Evolutionary conservation across 257 asterid genomes (phyloP).

Genomic region (Penstemon davidsonii): DNA sequence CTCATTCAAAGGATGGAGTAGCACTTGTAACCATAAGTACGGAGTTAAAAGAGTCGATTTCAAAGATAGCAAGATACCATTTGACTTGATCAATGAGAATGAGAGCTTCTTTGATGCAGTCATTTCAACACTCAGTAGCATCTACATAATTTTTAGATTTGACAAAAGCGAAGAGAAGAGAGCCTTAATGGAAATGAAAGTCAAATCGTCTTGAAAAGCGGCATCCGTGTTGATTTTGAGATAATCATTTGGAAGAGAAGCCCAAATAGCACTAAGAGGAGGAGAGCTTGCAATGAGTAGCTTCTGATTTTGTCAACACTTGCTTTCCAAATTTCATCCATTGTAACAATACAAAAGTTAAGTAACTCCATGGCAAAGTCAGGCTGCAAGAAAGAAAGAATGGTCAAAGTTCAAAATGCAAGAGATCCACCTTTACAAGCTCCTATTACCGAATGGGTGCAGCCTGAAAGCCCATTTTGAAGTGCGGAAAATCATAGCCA

Average conservation of each 20-base stretch:
- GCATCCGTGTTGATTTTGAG: not conserved
- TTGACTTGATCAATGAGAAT: not conserved
- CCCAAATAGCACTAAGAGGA: no score
- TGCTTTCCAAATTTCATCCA: no score
- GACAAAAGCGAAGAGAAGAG: not conserved
- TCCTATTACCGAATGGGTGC: no score
- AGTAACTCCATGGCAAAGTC: no score
- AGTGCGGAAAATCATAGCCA: not conserved
- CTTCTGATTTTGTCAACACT: no score
- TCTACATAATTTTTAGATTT: not conserved
- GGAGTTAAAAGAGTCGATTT: not conserved
- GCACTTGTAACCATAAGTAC: no score
- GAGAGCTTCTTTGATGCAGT: not conserved
- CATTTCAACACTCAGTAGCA: not conserved
- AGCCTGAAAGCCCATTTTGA: not conserved
- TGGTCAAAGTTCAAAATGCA: no score
- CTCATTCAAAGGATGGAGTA: no score
- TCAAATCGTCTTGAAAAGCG: not conserved
- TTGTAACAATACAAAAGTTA: no score
- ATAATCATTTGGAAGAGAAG: not conserved
- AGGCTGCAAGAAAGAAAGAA: no score
- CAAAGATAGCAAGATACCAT: not conserved
- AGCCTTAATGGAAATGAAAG: not conserved
- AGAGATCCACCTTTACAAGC: no score
- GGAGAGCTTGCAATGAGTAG: no score